Evolutionary conservation across 208 protist species (phyloP).

Genomic region (Angomonas desouzai): DNA sequence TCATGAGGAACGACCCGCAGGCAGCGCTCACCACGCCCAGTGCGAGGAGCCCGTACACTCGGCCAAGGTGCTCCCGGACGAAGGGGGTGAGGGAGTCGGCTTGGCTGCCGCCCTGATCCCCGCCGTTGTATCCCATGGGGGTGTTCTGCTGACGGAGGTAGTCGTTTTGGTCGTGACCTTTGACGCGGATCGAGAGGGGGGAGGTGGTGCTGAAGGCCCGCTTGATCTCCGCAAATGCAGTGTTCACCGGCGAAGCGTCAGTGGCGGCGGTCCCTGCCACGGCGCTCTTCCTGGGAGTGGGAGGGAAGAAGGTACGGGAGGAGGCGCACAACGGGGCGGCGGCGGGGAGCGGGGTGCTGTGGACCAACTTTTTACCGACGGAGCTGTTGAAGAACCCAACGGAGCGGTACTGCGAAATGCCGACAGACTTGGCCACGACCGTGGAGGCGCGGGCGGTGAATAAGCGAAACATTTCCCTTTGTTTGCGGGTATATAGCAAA

Average conservation of each 20-base stretch:
- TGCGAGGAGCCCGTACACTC: constrained; percentile 77
- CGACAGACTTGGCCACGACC: background rate
- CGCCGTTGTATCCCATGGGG: constrained; percentile 38
- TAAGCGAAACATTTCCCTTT: background rate
- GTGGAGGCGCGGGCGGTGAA: background rate
- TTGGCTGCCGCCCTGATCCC: constrained; percentile 35
- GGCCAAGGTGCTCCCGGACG: constrained; percentile 76
- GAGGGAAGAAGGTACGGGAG: background rate
- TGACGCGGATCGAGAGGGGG: background rate
- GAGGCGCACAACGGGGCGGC: background rate
- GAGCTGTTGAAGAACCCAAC: background rate
- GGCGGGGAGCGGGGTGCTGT: background rate
- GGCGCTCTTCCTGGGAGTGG: background rate
- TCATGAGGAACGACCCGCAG: constrained; percentile 61
- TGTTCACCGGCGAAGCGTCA: background rate
- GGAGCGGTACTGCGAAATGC: background rate
- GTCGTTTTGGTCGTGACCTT: constrained; percentile 12
- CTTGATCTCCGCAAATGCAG: background rate
- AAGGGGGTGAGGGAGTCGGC: constrained; percentile 75
- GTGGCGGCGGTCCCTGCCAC: background rate
- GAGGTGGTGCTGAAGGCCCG: background rate
- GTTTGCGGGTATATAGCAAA: background rate
- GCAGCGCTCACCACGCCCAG: constrained; percentile 22
- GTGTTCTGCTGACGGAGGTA: constrained; percentile 32
- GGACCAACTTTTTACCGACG: background rate